A percentile compares a stretch with the other conserved stretches of the same genome.
phyloP scores from a whole-genome alignment of 1,284 basidiomycete genomes.

The Microbotryomycetes sp. region DNA sequence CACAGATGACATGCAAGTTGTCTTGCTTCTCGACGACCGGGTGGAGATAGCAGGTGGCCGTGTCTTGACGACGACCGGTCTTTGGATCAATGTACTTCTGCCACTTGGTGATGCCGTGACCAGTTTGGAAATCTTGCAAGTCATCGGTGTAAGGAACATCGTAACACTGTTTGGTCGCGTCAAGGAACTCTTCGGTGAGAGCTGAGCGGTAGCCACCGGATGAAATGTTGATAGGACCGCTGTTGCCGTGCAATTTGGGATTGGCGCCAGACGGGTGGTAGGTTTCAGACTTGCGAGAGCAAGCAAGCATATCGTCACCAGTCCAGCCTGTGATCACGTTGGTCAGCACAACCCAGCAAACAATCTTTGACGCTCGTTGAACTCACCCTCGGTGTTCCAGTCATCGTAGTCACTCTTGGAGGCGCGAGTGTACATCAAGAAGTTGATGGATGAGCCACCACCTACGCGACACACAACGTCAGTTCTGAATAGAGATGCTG shows the following conservation, averaged over 20 bases:
- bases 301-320: constrained; percentile 6
- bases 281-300: constrained; percentile 10
- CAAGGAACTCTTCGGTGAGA: constrained; percentile 5
- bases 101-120: constrained; percentile 4
- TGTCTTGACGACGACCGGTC: constrained; percentile 4
- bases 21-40: constrained; percentile 4
- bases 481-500: constrained; percentile 1
- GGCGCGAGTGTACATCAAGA: constrained; percentile 15
- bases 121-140: constrained; percentile 12
- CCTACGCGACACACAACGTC: too few relatives aligned
- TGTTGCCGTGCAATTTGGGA: constrained; percentile 8
- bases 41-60: constrained; percentile 11
- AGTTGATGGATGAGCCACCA: constrained; percentile 2
- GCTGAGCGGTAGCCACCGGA: constrained; percentile 10
- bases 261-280: constrained; percentile 3
- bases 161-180: constrained; percentile 2
- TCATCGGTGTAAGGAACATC: constrained; percentile 9
- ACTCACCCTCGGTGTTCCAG: constrained; percentile 8
- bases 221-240: constrained; percentile 4
- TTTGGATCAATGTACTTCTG: constrained; percentile 9
- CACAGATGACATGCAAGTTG: constrained; percentile 11
- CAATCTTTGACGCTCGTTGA: not conserved
- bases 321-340: constrained; percentile 2
- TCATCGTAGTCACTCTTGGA: constrained; percentile 10
- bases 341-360: not conserved